These are phyloP conservation scores for Zygosaccharomyces sapae DNA, from an alignment of 1,139 yeast genomes.

Conservation along the genomic window DNA sequence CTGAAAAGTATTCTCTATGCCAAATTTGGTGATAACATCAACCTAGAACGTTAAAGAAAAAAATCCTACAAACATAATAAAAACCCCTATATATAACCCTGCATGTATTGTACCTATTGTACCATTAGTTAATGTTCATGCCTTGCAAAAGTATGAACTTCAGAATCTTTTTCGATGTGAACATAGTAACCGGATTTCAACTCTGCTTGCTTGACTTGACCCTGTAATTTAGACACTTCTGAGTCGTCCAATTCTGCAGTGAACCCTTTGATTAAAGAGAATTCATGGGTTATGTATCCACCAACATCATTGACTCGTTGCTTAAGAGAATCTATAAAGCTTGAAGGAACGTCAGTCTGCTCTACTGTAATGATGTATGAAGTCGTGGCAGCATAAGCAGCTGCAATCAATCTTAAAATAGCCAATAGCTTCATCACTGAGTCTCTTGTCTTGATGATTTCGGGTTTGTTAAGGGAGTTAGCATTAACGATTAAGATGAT, in stretches of 20 bases:
- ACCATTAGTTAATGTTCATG: constrained; percentile 14
- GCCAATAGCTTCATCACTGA: neutral
- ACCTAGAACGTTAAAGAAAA: constrained; percentile 53
- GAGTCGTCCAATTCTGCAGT: constrained; percentile 31
- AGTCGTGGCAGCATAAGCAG: constrained; percentile 8
- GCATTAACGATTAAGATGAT: neutral
- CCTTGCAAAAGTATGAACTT: constrained; percentile 15
- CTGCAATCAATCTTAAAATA: neutral
- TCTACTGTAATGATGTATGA: constrained; percentile 18
- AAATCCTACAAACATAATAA: too few relatives aligned
- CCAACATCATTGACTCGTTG: constrained; percentile 43
- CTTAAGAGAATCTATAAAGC: constrained; percentile 14
- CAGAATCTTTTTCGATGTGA: constrained; percentile 17
- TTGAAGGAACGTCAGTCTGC: constrained; percentile 11
- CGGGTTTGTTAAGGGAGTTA: neutral
- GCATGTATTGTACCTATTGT: neutral
- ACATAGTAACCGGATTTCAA: constrained; percentile 14
- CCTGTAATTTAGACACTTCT: constrained; percentile 9
- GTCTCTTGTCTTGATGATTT: neutral
- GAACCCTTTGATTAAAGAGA: constrained; percentile 65
- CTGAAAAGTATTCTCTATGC: constrained; percentile 76
- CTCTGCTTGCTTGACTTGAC: constrained; percentile 11
- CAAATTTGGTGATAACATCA: constrained; percentile 86
- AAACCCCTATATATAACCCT: constrained; percentile 1
- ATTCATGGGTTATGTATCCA: constrained; percentile 62